Evolutionary conservation across 2,329 filamentous ascomycete genomes (phyloP).

Genomic region (Thermothelomyces thermophilus): DNA sequence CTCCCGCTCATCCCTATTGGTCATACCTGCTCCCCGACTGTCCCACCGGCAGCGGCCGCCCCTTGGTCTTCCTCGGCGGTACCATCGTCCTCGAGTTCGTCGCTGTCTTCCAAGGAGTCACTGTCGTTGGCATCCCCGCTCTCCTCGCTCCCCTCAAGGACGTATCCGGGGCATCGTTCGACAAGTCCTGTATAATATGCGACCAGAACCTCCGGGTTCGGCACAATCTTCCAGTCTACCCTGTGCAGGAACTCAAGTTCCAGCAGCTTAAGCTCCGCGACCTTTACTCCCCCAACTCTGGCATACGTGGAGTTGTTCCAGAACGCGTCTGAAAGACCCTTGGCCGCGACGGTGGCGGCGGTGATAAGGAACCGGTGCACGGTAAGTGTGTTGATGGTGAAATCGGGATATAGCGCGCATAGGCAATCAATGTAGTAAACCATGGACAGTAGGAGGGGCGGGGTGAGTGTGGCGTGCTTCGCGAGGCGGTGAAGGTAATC

Average conservation of each 20-base stretch:
- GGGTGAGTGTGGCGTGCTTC: slow-evolving; percentile 86
- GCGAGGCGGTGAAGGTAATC: slow-evolving; percentile 92
- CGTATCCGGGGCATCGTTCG: slow-evolving; percentile 54
- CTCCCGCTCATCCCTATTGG: background rate
- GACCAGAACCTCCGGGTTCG: slow-evolving; percentile 84
- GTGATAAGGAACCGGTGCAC: slow-evolving; percentile 97
- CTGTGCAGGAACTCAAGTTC: slow-evolving; percentile 90
- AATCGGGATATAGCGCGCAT: slow-evolving; percentile 85
- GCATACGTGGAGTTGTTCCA: slow-evolving; percentile 99
- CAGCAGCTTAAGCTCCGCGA: slow-evolving; percentile 81
- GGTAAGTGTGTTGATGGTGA: slow-evolving; percentile 92
- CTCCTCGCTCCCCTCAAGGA: slow-evolving; percentile 38
- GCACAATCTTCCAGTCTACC: slow-evolving; percentile 95
- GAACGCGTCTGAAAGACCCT: slow-evolving; percentile 92
- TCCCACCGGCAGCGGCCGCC: background rate
- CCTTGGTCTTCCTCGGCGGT: background rate
- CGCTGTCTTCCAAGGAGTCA: slow-evolving; percentile 27
- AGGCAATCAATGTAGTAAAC: slow-evolving; percentile 97
- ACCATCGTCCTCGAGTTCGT: slow-evolving; percentile 27
- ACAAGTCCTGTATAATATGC: slow-evolving; percentile 90
- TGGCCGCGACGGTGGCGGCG: slow-evolving; percentile 89
- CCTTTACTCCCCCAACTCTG: slow-evolving; percentile 82
- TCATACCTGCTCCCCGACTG: background rate
- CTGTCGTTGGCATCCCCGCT: slow-evolving; percentile 22
- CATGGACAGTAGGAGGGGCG: slow-evolving; percentile 94